These are phyloP conservation scores for Amylocarpus encephaloides DNA, from an alignment of 2,329 filamentous ascomycete genomes.

Conservation along the genomic window DNA sequence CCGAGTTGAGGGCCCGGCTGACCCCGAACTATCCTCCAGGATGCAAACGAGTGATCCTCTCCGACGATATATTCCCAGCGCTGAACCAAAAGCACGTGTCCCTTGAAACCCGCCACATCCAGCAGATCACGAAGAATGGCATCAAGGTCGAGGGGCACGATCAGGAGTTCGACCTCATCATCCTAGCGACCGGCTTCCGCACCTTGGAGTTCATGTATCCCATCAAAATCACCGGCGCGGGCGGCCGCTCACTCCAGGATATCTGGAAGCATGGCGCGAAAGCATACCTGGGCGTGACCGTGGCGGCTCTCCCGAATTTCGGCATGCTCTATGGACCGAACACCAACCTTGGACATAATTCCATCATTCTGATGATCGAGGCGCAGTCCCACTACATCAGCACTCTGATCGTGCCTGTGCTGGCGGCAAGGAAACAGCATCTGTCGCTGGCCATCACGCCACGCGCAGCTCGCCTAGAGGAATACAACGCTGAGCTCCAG, in stretches of 20 bases:
- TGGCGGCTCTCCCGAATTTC: conserved; percentile 29
- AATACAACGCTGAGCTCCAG: too few species aligned
- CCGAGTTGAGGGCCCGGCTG: background rate
- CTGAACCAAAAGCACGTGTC: conserved; percentile 5
- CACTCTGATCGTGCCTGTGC: too few species aligned
- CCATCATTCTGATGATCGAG: conserved; percentile 30
- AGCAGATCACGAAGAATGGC: conserved; percentile 8
- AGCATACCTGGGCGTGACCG: conserved; percentile 27
- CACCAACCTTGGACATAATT: conserved; percentile 30
- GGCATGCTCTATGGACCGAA: conserved; percentile 28
- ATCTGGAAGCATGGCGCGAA: conserved; percentile 32
- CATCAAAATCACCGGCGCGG: conserved; percentile 22
- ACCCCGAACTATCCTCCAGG: conserved; percentile 10
- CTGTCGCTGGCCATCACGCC: too few species aligned
- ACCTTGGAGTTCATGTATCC: conserved; percentile 32
- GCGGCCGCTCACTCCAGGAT: conserved; percentile 24
- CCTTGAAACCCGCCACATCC: conserved; percentile 10
- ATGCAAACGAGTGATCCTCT: conserved; percentile 31
- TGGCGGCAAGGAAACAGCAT: too few species aligned
- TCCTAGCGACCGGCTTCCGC: conserved; percentile 26
- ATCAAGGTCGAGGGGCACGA: conserved; percentile 5
- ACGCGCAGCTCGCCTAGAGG: too few species aligned
- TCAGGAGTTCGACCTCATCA: conserved; percentile 14
- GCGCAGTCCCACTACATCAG: conserved; percentile 29
- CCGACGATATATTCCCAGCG: conserved; percentile 26